These are phyloP conservation scores for Phytopythium montanum DNA, from an alignment of 352 stramenopile species.

Conservation along the genomic window DNA sequence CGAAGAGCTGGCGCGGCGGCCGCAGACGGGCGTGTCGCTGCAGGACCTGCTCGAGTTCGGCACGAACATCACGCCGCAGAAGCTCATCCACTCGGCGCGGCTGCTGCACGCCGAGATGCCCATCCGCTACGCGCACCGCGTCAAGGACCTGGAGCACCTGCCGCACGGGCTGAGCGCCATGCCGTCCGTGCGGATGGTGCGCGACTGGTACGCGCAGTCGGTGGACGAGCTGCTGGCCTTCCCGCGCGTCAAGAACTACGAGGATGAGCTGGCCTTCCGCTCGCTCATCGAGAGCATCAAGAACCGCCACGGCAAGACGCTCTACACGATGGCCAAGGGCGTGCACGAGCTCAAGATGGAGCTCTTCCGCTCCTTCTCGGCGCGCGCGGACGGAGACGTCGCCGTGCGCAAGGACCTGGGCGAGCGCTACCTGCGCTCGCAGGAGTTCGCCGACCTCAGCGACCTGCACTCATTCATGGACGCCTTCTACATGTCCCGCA, in stretches of 20 bases:
- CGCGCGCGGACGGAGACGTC: slow-evolving; percentile 21
- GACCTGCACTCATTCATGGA: slow-evolving; percentile 98
- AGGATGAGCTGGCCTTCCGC: slow-evolving; percentile 91
- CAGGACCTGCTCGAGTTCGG: slow-evolving; percentile 89
- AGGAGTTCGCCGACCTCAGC: slow-evolving; percentile 88
- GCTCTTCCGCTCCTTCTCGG: slow-evolving; percentile 67
- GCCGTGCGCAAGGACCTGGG: slow-evolving; percentile 48
- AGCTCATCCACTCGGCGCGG: slow-evolving; percentile 90
- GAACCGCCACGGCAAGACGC: slow-evolving; percentile 94
- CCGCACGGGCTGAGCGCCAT: slow-evolving; percentile 94
- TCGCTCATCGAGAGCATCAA: slow-evolving; percentile 97
- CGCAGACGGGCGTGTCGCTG: slow-evolving; percentile 84
- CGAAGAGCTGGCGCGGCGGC: slow-evolving; percentile 60
- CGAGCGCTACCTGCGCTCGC: slow-evolving; percentile 65
- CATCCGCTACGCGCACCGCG: slow-evolving; percentile 96
- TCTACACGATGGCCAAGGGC: slow-evolving; percentile 99
- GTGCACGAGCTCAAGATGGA: slow-evolving; percentile 96
- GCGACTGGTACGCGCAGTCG: slow-evolving; percentile 96
- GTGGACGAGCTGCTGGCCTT: slow-evolving; percentile 93
- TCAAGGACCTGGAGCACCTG: slow-evolving; percentile 94
- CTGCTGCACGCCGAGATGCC: slow-evolving; percentile 98
- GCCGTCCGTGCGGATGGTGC: slow-evolving; percentile 92
- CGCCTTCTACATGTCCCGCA: slow-evolving; percentile 99
- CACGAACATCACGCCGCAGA: slow-evolving; percentile 72
- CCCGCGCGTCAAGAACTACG: slow-evolving; percentile 74